Evolutionary conservation across 2,329 filamentous ascomycete species (phyloP).

Genomic region (Phyllosticta ampelicida): DNA sequence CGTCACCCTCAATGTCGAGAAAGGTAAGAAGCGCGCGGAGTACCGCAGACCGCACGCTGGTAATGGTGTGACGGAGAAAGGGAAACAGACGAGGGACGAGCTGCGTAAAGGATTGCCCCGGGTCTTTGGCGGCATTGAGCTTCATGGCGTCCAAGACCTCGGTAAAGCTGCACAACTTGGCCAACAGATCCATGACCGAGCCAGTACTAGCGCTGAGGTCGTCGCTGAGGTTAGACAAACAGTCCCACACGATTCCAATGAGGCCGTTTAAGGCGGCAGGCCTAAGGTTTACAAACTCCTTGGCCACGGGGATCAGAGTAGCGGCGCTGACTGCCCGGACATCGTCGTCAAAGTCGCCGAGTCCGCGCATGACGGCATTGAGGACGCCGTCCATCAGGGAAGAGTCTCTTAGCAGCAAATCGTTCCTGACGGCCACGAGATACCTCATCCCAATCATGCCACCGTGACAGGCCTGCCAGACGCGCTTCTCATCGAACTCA

Average conservation of each 20-base stretch:
- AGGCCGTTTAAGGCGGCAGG: constrained; percentile 66
- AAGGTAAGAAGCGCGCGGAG: constrained; percentile 89
- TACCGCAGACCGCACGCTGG: constrained; percentile 85
- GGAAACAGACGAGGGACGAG: constrained; percentile 90
- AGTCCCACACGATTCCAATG: constrained; percentile 95
- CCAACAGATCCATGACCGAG: constrained; percentile 95
- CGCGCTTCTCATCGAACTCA: constrained; percentile 60
- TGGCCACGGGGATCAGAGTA: constrained; percentile 91
- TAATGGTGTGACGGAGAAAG: constrained; percentile 94
- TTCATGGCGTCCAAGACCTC: constrained; percentile 94
- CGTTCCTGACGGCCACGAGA: constrained; percentile 87
- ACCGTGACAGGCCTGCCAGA: constrained; percentile 94
- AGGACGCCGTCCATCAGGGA: constrained; percentile 89
- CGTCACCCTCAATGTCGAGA: constrained; percentile 69
- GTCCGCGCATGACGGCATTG: constrained; percentile 84
- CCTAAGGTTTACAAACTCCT: constrained; percentile 83
- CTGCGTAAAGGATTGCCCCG: constrained; percentile 81
- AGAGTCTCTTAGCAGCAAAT: constrained; percentile 72
- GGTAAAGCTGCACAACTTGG: constrained; percentile 89
- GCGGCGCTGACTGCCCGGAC: constrained; percentile 94
- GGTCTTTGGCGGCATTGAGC: constrained; percentile 67
- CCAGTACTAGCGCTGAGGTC: constrained; percentile 95
- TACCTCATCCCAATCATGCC: constrained; percentile 97
- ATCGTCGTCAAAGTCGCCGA: constrained; percentile 86
- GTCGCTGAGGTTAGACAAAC: constrained; percentile 90